Percentiles rank a stretch among this genome's conserved stretches.
Conservation (phyloP, 345 rosid genomes). For the Populus alba region DNA sequence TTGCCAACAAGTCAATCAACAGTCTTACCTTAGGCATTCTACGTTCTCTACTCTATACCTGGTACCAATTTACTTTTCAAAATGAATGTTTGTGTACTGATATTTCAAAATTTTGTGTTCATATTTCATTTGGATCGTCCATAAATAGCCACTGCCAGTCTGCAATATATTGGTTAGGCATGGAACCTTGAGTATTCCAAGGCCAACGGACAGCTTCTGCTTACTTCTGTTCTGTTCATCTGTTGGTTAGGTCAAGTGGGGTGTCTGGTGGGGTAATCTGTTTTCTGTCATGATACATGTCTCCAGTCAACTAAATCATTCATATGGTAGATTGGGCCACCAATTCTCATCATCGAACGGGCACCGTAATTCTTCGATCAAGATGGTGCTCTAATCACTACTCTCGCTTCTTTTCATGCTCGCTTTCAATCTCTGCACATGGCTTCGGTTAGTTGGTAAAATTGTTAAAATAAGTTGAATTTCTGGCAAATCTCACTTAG, state of each 20-base stretch:
- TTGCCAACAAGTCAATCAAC: background rate
- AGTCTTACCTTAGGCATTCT: no score
- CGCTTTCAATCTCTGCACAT: background rate
- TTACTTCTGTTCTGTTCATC: slow-evolving; percentile 10
- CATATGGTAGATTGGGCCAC: background rate
- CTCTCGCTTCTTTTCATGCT: background rate
- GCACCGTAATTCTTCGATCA: background rate
- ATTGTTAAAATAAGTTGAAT: background rate
- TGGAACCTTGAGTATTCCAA: slow-evolving; percentile 17
- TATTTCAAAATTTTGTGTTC: background rate
- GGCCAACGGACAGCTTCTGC: slow-evolving; percentile 21
- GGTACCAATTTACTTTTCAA: slow-evolving; percentile 9
- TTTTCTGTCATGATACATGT: background rate
- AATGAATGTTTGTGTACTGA: slow-evolving; percentile 12
- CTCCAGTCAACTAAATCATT: background rate
- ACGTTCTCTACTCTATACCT: no score
- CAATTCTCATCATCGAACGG: background rate
- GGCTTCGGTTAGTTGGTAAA: background rate
- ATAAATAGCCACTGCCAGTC: slow-evolving; percentile 5
- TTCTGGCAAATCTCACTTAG: background rate
- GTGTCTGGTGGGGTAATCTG: slow-evolving; percentile 13
- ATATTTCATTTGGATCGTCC: background rate
- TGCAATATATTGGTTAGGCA: slow-evolving; percentile 12
- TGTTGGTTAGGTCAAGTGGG: slow-evolving; percentile 9
- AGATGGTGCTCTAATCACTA: background rate